Percentiles rank a stretch among this genome's conserved stretches.
Evolutionary conservation across 257 asterid genomes (phyloP).

Genomic region (Capsicum pubescens): DNA sequence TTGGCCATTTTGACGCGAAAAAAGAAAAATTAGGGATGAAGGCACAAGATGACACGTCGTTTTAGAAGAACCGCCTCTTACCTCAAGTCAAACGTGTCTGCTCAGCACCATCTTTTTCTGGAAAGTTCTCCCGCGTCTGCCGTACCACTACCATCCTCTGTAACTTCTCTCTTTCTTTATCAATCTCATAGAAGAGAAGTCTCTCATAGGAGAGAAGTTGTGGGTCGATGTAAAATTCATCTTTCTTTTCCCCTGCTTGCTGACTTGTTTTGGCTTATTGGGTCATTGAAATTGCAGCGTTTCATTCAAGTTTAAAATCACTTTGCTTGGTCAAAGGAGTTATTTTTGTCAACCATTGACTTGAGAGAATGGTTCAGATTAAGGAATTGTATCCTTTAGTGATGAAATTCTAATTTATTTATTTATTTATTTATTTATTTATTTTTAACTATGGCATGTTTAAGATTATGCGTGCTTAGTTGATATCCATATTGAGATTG

Average conservation of each 20-base stretch:
- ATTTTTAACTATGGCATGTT: neutral
- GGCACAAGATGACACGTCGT: neutral
- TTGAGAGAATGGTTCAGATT: neutral
- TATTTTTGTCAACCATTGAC: neutral
- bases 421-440: neutral
- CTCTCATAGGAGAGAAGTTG: neutral
- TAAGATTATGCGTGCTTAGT: neutral
- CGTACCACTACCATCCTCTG: neutral
- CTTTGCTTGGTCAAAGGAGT: neutral
- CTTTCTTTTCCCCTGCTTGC: neutral
- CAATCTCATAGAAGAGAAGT: no score
- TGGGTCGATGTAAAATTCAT: neutral
- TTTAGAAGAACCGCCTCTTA: neutral
- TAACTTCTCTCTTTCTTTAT: neutral
- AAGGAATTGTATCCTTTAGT: slow-evolving; percentile 78
- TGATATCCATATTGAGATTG: neutral
- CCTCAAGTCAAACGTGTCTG: slow-evolving; percentile 22
- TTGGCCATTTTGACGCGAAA: neutral
- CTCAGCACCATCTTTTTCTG: neutral
- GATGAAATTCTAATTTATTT: neutral
- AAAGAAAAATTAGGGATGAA: neutral
- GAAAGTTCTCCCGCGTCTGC: slow-evolving; percentile 17
- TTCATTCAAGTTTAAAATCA: neutral
- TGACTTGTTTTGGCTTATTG: neutral
- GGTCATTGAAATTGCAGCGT: neutral